Evolutionary conservation across 192 early-diverging fungal species (phyloP).

Genomic region (Umbelopsis isabellina): DNA sequence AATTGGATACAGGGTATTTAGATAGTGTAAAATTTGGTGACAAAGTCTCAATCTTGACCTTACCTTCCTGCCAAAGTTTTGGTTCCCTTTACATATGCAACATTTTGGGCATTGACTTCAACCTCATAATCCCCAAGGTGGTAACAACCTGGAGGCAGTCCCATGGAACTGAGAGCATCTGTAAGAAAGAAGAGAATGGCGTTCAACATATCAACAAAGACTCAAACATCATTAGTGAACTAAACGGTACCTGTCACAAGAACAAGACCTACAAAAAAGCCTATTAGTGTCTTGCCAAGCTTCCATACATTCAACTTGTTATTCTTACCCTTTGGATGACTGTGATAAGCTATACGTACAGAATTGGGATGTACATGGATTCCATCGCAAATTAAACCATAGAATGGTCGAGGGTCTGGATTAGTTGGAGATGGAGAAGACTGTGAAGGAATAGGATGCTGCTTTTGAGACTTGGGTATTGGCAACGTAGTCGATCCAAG

Average conservation of each 20-base stretch:
- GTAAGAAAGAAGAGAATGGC: conserved; percentile 63
- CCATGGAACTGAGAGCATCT: conserved; percentile 76
- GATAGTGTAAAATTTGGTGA: not conserved
- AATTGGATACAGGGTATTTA: not conserved
- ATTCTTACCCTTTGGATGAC: conserved; percentile 63
- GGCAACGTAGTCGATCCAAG: conserved; percentile 52
- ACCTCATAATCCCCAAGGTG: conserved; percentile 69
- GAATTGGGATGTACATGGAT: conserved; percentile 77
- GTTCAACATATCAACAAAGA: not conserved
- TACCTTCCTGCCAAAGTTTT: conserved; percentile 25
- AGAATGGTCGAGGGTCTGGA: conserved; percentile 65
- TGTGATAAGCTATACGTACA: conserved; percentile 76
- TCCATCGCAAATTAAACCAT: conserved; percentile 82
- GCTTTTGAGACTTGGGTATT: conserved; percentile 3
- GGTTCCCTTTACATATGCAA: conserved; percentile 43
- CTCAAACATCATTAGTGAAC: not conserved
- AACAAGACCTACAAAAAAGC: not conserved
- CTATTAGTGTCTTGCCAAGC: not conserved
- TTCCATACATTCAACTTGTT: not conserved
- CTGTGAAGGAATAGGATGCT: conserved; percentile 22
- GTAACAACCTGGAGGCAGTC: conserved; percentile 67
- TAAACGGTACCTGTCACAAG: not conserved
- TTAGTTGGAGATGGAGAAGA: conserved; percentile 20
- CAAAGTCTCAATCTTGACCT: not conserved
- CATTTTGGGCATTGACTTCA: conserved; percentile 67